A percentile compares a stretch with the other conserved stretches of the same genome.
Conservation (phyloP, 2,329 filamentous ascomycete species). For the Claviceps spartinae region DNA sequence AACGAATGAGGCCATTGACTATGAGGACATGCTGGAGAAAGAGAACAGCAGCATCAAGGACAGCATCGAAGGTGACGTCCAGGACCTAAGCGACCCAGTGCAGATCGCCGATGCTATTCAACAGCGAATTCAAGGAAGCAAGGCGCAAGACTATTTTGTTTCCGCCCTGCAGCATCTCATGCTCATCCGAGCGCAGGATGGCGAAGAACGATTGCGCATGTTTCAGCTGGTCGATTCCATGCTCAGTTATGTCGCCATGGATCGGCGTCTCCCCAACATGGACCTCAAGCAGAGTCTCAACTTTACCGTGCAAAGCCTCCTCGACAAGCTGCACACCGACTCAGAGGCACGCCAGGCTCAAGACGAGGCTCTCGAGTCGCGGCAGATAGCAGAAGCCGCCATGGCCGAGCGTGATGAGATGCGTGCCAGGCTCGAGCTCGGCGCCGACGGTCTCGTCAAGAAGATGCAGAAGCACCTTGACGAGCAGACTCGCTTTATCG, state of each 20-base stretch:
- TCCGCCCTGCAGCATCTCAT: conserved; percentile 92
- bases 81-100: conserved; percentile 81
- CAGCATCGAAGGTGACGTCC: conserved; percentile 69
- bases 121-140: conserved; percentile 66
- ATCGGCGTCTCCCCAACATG: conserved; percentile 86
- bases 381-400: conserved; percentile 87
- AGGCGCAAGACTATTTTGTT: conserved; percentile 88
- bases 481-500: conserved; percentile 81
- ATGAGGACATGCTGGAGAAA: conserved; percentile 88
- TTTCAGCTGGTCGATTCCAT: conserved; percentile 98
- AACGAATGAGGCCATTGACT: conserved; percentile 92
- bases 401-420: conserved; percentile 95
- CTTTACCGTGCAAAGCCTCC: conserved; percentile 87
- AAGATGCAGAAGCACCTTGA: conserved; percentile 91
- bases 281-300: conserved; percentile 96
- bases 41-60: conserved; percentile 88
- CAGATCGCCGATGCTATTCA: conserved; percentile 94
- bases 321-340: conserved; percentile 94
- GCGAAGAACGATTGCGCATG: conserved; percentile 83
- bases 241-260: conserved; percentile 98
- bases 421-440: conserved; percentile 74
- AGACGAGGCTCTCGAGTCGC: conserved; percentile 80
- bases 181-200: conserved; percentile 80
- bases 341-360: conserved; percentile 84
- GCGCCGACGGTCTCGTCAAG: conserved; percentile 82